A percentile compares a stretch with the other conserved stretches of the same genome.
These are phyloP conservation scores for Aureobasidium sp. DNA, from an alignment of 2,329 filamentous ascomycete species.

Conservation along the genomic window DNA sequence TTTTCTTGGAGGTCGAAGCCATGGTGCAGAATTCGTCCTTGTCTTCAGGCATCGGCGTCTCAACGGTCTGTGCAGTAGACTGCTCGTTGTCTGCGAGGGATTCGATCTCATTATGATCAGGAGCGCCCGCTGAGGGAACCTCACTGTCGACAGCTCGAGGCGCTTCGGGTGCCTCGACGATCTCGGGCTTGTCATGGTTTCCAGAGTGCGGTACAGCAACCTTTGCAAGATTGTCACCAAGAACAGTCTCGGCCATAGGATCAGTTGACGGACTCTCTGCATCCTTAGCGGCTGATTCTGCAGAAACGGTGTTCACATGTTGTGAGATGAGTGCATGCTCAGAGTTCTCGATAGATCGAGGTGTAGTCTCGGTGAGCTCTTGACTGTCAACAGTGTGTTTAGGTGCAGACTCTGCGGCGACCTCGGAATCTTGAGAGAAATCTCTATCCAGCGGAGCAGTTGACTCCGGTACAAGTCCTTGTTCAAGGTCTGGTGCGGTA, in stretches of 20 bases:
- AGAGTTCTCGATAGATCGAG: neutral
- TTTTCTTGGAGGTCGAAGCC: conserved; percentile 14
- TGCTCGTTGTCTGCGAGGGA: neutral
- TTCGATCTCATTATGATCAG: neutral
- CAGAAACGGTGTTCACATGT: neutral
- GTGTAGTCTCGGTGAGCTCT: too few species aligned
- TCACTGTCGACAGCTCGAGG: neutral
- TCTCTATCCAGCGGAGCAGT: neutral
- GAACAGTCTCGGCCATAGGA: neutral
- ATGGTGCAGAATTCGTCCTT: neutral
- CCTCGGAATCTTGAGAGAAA: neutral
- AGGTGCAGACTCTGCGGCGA: too few species aligned
- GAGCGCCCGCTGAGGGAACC: neutral
- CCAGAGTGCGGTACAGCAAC: neutral
- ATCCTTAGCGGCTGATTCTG: neutral
- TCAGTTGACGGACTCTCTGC: neutral
- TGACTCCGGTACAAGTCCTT: neutral
- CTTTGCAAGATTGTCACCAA: too few species aligned
- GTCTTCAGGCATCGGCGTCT: neutral
- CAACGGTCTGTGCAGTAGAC: neutral
- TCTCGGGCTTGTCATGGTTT: neutral
- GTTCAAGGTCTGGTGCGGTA: neutral
- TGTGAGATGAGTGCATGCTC: neutral
- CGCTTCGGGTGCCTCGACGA: neutral
- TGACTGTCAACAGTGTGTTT: neutral